These are phyloP conservation scores for Solanum hybrid DNA, from an alignment of 305 asterid genomes.

Conservation along the genomic window DNA sequence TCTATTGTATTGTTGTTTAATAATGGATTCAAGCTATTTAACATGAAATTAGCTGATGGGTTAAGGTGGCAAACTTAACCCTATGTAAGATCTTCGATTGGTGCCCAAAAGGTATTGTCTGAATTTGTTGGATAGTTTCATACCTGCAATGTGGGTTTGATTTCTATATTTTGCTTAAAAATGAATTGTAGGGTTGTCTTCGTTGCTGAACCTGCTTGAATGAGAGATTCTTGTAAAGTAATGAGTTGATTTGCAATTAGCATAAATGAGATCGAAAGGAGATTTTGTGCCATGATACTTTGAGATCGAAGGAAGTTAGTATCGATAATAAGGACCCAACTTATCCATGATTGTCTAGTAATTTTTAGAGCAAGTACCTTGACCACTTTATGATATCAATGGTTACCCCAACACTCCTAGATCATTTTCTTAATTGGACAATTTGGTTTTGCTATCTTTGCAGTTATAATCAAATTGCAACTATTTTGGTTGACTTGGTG, in stretches of 20 bases:
- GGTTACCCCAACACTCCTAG: background rate
- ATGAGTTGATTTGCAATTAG: background rate
- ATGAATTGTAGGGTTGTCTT: background rate
- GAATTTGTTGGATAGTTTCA: background rate
- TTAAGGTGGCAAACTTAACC: background rate
- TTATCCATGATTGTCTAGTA: background rate
- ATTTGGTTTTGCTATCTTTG: background rate
- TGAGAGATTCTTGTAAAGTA: background rate
- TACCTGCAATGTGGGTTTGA: background rate
- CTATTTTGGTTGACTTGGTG: background rate
- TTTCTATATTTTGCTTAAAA: background rate
- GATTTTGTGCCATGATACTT: too few species aligned
- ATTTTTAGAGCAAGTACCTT: background rate
- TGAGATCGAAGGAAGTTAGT: background rate
- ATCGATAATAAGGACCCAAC: background rate
- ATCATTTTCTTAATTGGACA: too few species aligned
- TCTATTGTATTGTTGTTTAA: background rate
- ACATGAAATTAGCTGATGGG: background rate
- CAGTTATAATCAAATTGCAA: background rate
- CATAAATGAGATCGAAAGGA: background rate
- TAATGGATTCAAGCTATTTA: background rate
- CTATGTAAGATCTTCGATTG: background rate
- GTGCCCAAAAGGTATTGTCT: background rate
- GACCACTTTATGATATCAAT: background rate
- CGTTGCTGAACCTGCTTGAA: background rate